Conservation (phyloP, 345 rosid genomes). For the Luvunga scandens region DNA sequence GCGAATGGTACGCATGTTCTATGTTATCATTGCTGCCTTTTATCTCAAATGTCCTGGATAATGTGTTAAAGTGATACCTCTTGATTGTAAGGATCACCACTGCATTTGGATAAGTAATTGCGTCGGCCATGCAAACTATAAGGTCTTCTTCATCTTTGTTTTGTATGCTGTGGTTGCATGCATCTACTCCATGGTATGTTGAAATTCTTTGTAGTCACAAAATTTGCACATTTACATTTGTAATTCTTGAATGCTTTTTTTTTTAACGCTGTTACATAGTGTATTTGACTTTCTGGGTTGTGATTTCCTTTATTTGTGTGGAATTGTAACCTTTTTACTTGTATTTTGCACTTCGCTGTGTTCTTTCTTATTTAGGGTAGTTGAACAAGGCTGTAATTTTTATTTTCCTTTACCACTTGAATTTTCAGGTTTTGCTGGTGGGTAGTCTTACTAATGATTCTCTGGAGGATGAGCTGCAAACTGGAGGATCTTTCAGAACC, state of each 20-base stretch:
- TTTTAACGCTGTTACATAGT: neutral
- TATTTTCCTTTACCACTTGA: neutral
- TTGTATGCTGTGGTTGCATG: conserved; percentile 69
- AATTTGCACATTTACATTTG: neutral
- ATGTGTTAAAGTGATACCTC: conserved; percentile 32
- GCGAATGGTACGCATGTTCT: conserved; percentile 65
- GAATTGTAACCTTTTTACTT: neutral
- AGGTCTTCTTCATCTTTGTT: conserved; percentile 80
- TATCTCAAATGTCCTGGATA: conserved; percentile 21
- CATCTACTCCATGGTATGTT: conserved; percentile 78
- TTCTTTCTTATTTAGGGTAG: neutral
- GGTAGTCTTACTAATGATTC: conserved; percentile 76
- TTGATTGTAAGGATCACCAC: conserved; percentile 86
- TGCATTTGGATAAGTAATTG: conserved; percentile 97
- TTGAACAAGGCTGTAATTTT: neutral
- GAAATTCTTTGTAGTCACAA: neutral
- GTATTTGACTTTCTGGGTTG: neutral
- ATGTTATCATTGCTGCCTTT: conserved; percentile 13
- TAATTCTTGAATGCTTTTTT: neutral
- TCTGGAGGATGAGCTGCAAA: conserved; percentile 58
- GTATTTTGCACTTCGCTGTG: neutral
- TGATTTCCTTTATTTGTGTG: neutral
- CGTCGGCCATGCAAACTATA: conserved; percentile 91
- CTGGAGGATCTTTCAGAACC: conserved; percentile 55
- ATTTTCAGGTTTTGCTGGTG: conserved; percentile 70